Evolutionary conservation across 2,329 filamentous ascomycete species (phyloP).

Genomic region (Venturia nashicola): DNA sequence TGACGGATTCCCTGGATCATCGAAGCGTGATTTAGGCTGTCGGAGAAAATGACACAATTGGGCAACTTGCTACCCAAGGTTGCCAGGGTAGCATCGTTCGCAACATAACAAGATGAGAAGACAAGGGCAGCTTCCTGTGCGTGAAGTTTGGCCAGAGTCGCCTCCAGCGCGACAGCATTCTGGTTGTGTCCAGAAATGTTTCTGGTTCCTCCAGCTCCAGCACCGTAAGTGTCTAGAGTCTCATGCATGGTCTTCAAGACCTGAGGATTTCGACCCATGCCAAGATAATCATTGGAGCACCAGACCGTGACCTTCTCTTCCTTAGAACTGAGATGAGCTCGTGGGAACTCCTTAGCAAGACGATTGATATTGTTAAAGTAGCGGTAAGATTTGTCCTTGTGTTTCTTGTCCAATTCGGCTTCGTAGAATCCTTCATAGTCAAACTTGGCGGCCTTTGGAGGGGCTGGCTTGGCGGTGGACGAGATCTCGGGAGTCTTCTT

Average conservation of each 20-base stretch:
- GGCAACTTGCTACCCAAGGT: slow-evolving; percentile 95
- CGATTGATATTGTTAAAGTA: slow-evolving; percentile 99
- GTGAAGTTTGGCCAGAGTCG: slow-evolving; percentile 73
- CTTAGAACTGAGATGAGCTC: slow-evolving; percentile 74
- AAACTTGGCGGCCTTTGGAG: slow-evolving; percentile 50
- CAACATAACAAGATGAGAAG: slow-evolving; percentile 96
- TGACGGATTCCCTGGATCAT: slow-evolving; percentile 99
- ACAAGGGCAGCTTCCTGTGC: slow-evolving; percentile 86
- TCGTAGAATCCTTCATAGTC: slow-evolving; percentile 87
- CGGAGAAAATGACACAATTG: slow-evolving; percentile 93
- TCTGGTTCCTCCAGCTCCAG: slow-evolving; percentile 86
- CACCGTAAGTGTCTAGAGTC: slow-evolving; percentile 87
- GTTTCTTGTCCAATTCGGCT: slow-evolving; percentile 89
- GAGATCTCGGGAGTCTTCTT: slow-evolving; percentile 15
- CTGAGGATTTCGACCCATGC: slow-evolving; percentile 84
- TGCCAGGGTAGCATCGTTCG: slow-evolving; percentile 91
- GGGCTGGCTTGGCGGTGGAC: slow-evolving; percentile 31
- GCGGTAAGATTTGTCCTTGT: slow-evolving; percentile 98
- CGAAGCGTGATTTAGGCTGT: slow-evolving; percentile 93
- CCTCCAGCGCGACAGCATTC: slow-evolving; percentile 78
- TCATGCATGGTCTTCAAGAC: slow-evolving; percentile 90
- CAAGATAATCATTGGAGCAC: slow-evolving; percentile 98
- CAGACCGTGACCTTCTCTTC: slow-evolving; percentile 90
- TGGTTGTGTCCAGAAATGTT: slow-evolving; percentile 98
- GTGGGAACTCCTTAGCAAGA: slow-evolving; percentile 88